Conservation (phyloP, 2,329 filamentous ascomycete species). For the Curvularia eragrostidis region DNA sequence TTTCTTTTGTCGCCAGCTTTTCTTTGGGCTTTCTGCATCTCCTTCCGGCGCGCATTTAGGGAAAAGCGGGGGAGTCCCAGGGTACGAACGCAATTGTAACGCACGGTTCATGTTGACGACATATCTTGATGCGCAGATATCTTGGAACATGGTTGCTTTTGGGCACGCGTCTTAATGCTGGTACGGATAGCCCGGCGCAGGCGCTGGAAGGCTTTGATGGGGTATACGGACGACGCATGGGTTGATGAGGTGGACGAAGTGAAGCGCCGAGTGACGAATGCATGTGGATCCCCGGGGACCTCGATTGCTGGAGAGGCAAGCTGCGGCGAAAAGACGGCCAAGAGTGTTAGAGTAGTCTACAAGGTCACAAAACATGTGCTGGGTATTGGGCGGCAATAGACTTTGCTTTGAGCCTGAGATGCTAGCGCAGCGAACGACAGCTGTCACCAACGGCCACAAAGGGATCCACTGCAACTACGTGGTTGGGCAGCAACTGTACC, state of each 20-base stretch:
- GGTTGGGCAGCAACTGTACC: constrained; percentile 35
- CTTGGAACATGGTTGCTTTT: constrained; percentile 36
- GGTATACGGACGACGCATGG: constrained; percentile 38
- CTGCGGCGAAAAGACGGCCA: constrained; percentile 25
- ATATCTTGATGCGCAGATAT: constrained; percentile 15
- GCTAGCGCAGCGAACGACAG: constrained; percentile 26
- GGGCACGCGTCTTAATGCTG: constrained; percentile 32
- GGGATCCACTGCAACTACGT: constrained; percentile 18
- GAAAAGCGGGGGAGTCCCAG: constrained; percentile 16
- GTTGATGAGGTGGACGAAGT: constrained; percentile 28
- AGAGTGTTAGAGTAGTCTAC: constrained; percentile 17
- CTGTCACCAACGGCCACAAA: constrained; percentile 27
- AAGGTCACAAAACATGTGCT: constrained; percentile 10
- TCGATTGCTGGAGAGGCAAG: constrained; percentile 18
- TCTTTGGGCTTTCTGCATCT: constrained; percentile 23
- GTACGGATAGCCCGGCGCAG: constrained; percentile 35
- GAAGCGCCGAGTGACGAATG: constrained; percentile 25
- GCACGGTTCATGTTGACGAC: constrained; percentile 15
- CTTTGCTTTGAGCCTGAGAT: constrained; percentile 23
- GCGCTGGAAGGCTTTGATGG: constrained; percentile 36
- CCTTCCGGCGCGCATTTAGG: constrained; percentile 28
- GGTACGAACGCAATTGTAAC: constrained; percentile 18
- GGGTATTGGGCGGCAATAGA: constrained; percentile 33
- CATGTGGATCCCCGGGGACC: constrained; percentile 29
- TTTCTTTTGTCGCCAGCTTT: constrained; percentile 27